These are phyloP conservation scores for Leishmania braziliensis DNA, from an alignment of 208 protist genomes.

Conservation along the genomic window DNA sequence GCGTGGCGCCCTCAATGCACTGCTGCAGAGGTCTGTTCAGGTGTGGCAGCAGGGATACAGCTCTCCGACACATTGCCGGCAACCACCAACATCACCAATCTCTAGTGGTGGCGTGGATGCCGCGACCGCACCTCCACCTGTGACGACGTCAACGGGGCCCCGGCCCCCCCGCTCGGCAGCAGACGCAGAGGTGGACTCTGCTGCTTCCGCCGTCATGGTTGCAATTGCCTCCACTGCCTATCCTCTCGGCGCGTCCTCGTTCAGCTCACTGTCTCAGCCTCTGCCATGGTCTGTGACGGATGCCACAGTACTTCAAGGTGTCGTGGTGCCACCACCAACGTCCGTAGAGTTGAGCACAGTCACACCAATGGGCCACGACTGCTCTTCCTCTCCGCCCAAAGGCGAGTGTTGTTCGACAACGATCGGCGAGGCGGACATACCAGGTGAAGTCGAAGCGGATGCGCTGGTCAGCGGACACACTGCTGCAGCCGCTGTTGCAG, in stretches of 20 bases:
- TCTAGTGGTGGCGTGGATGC: background rate
- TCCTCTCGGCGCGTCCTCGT: background rate
- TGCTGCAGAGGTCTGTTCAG: constrained; percentile 12
- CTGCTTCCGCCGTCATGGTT: background rate
- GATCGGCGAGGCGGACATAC: background rate
- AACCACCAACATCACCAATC: background rate
- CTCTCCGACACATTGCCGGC: background rate
- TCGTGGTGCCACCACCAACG: background rate
- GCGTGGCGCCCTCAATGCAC: background rate
- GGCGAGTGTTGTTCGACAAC: background rate
- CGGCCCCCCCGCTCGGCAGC: background rate
- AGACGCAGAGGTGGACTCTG: background rate
- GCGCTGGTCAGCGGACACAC: background rate
- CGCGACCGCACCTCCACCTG: background rate
- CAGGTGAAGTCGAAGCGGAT: background rate
- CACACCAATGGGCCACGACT: background rate
- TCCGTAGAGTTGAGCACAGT: background rate
- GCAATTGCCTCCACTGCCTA: background rate
- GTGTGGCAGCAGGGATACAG: background rate
- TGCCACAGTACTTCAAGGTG: background rate
- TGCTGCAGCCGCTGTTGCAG: background rate
- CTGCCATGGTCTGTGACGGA: background rate
- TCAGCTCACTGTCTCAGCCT: background rate
- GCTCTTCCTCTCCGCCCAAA: background rate
- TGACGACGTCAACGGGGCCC: background rate